Evolutionary conservation across 179 eudicot species (phyloP).

Genomic region (Nepenthes alata): DNA sequence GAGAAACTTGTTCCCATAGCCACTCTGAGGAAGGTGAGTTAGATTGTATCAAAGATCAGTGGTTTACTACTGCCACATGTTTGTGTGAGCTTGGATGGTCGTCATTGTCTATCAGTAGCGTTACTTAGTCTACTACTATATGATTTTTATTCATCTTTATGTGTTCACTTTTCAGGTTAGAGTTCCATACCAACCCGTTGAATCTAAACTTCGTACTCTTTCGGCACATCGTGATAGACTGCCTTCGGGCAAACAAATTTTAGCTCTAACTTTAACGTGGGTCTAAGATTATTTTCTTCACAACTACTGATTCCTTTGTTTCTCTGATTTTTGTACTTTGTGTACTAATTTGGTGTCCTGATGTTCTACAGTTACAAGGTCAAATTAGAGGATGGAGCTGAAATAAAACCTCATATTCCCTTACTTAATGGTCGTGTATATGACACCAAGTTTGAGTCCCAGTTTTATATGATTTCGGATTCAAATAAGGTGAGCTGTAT

Average conservation of each 20-base stretch:
- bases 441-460: conserved; percentile 95
- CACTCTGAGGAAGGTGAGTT: conserved; percentile 53
- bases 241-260: conserved; percentile 92
- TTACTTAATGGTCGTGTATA: conserved; percentile 85
- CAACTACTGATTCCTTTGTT: not conserved
- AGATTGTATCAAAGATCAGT: not conserved
- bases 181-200: conserved; percentile 66
- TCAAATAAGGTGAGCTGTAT: conserved; percentile 59
- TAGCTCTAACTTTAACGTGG: conserved; percentile 73
- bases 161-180: conserved; percentile 45
- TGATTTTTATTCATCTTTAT: not conserved
- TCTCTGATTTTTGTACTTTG: not conserved
- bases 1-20: conserved; percentile 82
- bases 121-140: not conserved
- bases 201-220: conserved; percentile 64
- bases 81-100: not conserved
- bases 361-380: conserved; percentile 72
- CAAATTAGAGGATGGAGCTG: conserved; percentile 89
- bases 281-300: conserved; percentile 20
- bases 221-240: conserved; percentile 66
- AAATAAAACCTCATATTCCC: conserved; percentile 77
- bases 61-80: not conserved
- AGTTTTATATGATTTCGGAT: conserved; percentile 92
- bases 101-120: not conserved
- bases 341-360: conserved; percentile 9